A percentile compares a stretch with the other conserved stretches of the same genome.
phyloP scores from a whole-genome alignment of 2,329 filamentous ascomycete genomes.

The Pochonia chlamydosporia region DNA sequence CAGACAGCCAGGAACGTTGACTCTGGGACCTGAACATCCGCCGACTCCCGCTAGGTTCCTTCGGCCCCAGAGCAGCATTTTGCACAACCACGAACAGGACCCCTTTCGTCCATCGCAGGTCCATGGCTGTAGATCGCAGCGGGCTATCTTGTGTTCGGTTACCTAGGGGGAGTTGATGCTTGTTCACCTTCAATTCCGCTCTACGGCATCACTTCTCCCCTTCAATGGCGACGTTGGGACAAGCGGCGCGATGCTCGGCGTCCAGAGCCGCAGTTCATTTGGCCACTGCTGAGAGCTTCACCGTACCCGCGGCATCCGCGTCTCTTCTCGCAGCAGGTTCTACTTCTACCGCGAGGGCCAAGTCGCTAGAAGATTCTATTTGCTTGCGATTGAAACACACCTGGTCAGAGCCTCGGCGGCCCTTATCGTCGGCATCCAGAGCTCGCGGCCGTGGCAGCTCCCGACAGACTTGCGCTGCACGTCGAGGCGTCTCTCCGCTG shows the following conservation, averaged over 20 bases:
- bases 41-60: not conserved
- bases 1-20: no score
- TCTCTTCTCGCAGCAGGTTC: slow-evolving; percentile 2
- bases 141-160: slow-evolving; percentile 1
- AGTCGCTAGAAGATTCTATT: not conserved
- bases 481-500: not conserved
- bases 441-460: not conserved
- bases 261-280: slow-evolving; percentile 12
- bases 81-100: not conserved
- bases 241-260: slow-evolving; percentile 15
- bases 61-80: not conserved
- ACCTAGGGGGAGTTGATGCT: slow-evolving; percentile 8
- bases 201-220: slow-evolving; percentile 4
- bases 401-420: not conserved
- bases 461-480: not conserved
- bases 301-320: slow-evolving; percentile 1
- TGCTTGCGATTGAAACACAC: not conserved
- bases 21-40: no score
- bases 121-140: slow-evolving; percentile 11
- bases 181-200: slow-evolving; percentile 4
- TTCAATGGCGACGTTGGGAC: slow-evolving; percentile 17
- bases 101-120: slow-evolving; percentile 8
- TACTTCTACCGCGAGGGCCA: not conserved
- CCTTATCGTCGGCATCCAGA: not conserved
- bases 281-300: slow-evolving; percentile 9